Evolutionary conservation across 1,284 basidiomycete genomes (phyloP).

Genomic region (Athelia sp.): DNA sequence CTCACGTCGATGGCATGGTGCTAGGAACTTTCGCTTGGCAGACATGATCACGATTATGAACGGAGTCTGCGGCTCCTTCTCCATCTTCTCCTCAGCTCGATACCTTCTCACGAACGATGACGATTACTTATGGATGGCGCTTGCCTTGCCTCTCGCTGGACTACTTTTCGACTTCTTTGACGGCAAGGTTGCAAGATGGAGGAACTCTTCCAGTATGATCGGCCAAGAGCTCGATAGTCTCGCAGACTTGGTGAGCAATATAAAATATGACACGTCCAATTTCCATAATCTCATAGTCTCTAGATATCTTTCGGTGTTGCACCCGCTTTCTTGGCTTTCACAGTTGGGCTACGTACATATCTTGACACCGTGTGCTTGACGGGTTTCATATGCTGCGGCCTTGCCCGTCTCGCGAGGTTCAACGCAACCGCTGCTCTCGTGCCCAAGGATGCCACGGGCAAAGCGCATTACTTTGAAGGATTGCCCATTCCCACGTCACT

Average conservation of each 20-base stretch:
- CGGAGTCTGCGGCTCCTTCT: constrained; percentile 96
- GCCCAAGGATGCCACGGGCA: constrained; percentile 85
- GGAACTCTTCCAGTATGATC: constrained; percentile 92
- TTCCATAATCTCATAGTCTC: constrained; percentile 7
- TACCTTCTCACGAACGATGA: constrained; percentile 84
- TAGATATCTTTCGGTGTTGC: constrained; percentile 98
- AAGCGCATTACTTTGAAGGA: constrained; percentile 95
- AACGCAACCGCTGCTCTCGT: constrained; percentile 96
- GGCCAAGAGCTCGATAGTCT: constrained; percentile 98
- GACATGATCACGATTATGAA: constrained; percentile 99
- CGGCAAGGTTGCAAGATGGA: constrained; percentile 97
- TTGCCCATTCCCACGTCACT: constrained; percentile 94
- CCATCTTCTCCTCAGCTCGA: constrained; percentile 88
- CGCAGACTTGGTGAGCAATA: constrained; percentile 78
- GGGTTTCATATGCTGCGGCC: constrained; percentile 91
- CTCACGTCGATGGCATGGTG: constrained; percentile 1
- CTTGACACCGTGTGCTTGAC: constrained; percentile 87
- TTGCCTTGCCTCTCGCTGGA: constrained; percentile 88
- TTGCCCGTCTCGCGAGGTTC: constrained; percentile 95
- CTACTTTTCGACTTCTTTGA: constrained; percentile 98
- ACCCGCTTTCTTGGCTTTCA: constrained; percentile 89
- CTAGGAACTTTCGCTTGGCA: constrained; percentile 94
- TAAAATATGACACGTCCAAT: constrained; percentile 6
- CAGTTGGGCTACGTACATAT: constrained; percentile 84
- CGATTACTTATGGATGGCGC: constrained; percentile 80